phyloP scores from a whole-genome alignment of 2,329 filamentous ascomycete species.

The Trichoderma polysporum region DNA sequence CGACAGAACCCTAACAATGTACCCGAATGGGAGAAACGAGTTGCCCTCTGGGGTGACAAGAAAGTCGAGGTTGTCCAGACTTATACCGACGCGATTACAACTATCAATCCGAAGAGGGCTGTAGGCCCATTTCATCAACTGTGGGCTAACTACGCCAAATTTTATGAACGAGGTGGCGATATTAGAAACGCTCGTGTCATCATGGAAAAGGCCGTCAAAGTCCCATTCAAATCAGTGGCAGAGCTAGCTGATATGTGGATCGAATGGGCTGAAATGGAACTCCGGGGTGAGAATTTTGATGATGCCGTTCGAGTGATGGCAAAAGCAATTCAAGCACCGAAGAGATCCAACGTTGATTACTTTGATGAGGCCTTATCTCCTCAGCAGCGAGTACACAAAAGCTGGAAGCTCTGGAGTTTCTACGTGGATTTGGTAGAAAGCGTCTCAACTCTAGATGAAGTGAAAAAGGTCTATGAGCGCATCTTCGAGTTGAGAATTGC shows the following conservation, averaged over 20 bases:
- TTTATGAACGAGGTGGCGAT: conserved; percentile 89
- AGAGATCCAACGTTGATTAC: conserved; percentile 97
- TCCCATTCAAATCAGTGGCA: conserved; percentile 95
- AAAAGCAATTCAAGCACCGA: conserved; percentile 94
- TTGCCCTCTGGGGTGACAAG: conserved; percentile 94
- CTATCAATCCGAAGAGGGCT: conserved; percentile 91
- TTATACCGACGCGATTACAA: conserved; percentile 89
- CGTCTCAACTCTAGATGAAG: conserved; percentile 86
- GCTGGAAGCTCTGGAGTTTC: conserved; percentile 99
- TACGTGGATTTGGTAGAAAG: conserved; percentile 98
- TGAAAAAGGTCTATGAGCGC: conserved; percentile 89
- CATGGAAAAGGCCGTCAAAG: conserved; percentile 96
- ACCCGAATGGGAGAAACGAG: conserved; percentile 93
- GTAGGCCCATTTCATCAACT: conserved; percentile 90
- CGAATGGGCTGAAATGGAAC: conserved; percentile 97
- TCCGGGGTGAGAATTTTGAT: conserved; percentile 94
- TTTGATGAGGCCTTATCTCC: conserved; percentile 93
- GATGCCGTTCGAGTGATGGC: conserved; percentile 94
- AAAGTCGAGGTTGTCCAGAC: conserved; percentile 88
- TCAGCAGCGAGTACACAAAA: conserved; percentile 96
- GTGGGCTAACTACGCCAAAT: conserved; percentile 95
- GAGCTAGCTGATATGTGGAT: conserved; percentile 99
- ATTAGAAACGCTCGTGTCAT: conserved; percentile 83
- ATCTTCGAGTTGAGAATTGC: conserved; percentile 98
- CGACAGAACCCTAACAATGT: conserved; percentile 97